These are phyloP conservation scores for Neonectria sp. DNA, from an alignment of 2,329 filamentous ascomycete genomes.

Conservation along the genomic window DNA sequence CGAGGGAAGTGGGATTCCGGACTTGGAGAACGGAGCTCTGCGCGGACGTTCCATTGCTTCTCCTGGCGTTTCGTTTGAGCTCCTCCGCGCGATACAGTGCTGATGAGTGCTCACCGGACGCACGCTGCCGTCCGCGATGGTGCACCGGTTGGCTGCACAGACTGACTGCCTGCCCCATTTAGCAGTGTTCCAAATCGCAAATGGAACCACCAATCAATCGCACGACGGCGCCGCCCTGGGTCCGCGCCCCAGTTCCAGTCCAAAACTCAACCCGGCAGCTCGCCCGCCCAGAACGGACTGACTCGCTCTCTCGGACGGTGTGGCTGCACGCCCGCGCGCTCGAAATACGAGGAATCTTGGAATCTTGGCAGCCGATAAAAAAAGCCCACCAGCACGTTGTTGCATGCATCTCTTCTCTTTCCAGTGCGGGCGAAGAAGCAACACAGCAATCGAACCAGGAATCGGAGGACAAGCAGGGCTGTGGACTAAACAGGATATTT, in stretches of 20 bases:
- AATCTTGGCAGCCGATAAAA: neutral
- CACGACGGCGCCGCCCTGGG: constrained; percentile 11
- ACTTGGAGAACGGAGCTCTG: too few relatives aligned
- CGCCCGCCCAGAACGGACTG: neutral
- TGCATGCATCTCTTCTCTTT: too few relatives aligned
- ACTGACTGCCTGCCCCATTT: neutral
- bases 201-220: constrained; percentile 23
- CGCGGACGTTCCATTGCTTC: too few relatives aligned
- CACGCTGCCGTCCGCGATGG: too few relatives aligned
- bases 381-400: too few relatives aligned
- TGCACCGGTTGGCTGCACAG: too few relatives aligned
- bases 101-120: too few relatives aligned
- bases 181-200: neutral
- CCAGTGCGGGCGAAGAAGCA: neutral
- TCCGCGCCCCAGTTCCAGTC: constrained; percentile 5
- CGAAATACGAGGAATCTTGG: neutral
- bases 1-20: too few relatives aligned
- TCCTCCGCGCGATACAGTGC: too few relatives aligned
- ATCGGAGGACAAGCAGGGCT: too few relatives aligned
- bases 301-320: constrained; percentile 12
- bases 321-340: neutral
- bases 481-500: neutral
- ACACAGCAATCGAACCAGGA: neutral
- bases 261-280: constrained; percentile 6
- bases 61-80: too few relatives aligned